Base-by-base conservation (phyloP, 139 green algal species). In the Chlamydomonas asymmetrica region DNA sequence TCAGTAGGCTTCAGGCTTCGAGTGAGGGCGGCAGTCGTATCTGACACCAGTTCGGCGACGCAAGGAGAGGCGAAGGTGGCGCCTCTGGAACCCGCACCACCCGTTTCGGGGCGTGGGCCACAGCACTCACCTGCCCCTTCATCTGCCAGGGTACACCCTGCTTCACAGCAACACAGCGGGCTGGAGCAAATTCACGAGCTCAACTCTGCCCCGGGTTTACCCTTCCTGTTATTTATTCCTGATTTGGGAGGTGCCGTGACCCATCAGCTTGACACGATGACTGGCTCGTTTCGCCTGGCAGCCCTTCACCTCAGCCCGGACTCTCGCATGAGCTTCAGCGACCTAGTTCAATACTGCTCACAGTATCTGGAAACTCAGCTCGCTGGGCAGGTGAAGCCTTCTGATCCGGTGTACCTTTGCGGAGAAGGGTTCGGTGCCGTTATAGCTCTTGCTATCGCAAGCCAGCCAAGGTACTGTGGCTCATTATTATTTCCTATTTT, bases 381-480 rank as follows among this genome's bases (percentile, higher is more conserved):
- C 23, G 50, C 34, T 3, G 65, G n/a, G n/a, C n/a, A 66, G 16
- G 38, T 10, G 3, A 27, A 65, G 3, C 75, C 59, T 4, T 79
- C 81, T 23, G 70, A 92, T 8, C 93, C 93, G 7, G 84, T 95
- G 41, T 97, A 97, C 82, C 63, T 97, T 10, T 73, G 96, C 63
- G 93, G 92, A 1, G 93, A 97, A 74, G 93, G 87, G 22, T 97
- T 97, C 71, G 93, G 93, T 9, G 91, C 73, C 7, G 54, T 97
- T 32, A 84, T 97, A 66, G 82, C 88, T 5, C 63, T 97, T 73
- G 85, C 87, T 16, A 85, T 93, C n/a, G n/a, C n/a, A n/a, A n/a
- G n/a, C n/a, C n/a, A n/a, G 38, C 90, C 89, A 0, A 64, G 68
- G 49, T 45, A 76, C 23, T 54, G 66, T 49, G 69, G 34, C 73